phyloP scores from a whole-genome alignment of 768 basidiomycete genomes.

The Pleurotus eryngii region DNA sequence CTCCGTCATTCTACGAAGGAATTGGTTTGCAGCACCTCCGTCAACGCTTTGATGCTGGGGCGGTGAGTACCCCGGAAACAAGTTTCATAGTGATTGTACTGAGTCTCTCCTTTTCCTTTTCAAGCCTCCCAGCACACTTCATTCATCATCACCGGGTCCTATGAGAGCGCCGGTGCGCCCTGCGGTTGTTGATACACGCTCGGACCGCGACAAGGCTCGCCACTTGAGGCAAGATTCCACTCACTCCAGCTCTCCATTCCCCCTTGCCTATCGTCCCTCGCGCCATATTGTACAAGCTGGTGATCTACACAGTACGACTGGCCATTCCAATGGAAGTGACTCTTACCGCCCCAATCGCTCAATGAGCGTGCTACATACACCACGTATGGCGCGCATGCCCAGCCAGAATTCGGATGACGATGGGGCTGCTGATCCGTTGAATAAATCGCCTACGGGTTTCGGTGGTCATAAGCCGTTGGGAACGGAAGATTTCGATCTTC shows the following conservation, averaged over 20 bases:
- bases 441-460: slow-evolving; percentile 13
- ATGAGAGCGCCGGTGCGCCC: slow-evolving; percentile 24
- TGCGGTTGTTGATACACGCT: slow-evolving; percentile 15
- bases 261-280: slow-evolving; percentile 28
- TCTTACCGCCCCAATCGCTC: slow-evolving; percentile 44
- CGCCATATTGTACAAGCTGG: slow-evolving; percentile 71
- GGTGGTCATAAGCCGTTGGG: slow-evolving; percentile 29
- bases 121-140: slow-evolving; percentile 18
- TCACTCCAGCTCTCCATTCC: slow-evolving; percentile 14
- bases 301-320: slow-evolving; percentile 64
- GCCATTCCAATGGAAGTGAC: slow-evolving; percentile 36
- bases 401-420: slow-evolving; percentile 24
- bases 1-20: slow-evolving; percentile 85
- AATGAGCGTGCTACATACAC: slow-evolving; percentile 49
- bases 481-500: slow-evolving; percentile 85
- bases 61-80: slow-evolving; percentile 30
- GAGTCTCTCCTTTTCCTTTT: slow-evolving; percentile 14
- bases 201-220: not conserved
- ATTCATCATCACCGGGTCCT: slow-evolving; percentile 17
- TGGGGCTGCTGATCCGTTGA: slow-evolving; percentile 11
- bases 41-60: slow-evolving; percentile 76
- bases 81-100: slow-evolving; percentile 45
- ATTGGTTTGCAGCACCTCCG: slow-evolving; percentile 88
- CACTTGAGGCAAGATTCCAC: slow-evolving; percentile 14
- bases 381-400: slow-evolving; percentile 33